Evolutionary conservation across 176 grass and related monocot genomes (phyloP), one percentile per base, ranked within the genome.

Genomic region (Aegilops tauschii): DNA sequence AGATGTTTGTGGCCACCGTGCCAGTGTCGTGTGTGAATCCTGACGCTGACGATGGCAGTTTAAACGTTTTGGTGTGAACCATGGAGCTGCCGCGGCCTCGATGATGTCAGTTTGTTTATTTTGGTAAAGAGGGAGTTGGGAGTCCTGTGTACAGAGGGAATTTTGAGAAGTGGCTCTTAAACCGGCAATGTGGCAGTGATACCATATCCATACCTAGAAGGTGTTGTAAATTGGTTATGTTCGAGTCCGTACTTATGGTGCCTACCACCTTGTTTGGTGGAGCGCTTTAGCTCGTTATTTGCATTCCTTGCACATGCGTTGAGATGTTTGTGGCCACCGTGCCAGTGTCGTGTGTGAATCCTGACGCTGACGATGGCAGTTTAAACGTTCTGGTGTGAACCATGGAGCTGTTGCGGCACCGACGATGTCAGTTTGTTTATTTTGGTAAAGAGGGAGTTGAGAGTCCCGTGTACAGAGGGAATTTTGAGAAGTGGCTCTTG

Each of bases 121-220:
- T 58, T 1, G 49, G 13, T 5, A 9, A 16, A 16, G 16, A 52
- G 36, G 36, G 36, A 16, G 11, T 50, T 50, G 23, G 23, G 23
- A 25, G 23, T 25, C 47, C 63, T n/a, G 31, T 95, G 90, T 95
- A 92, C 56, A 92, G 80, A 80, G 37, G 84, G 76, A 49, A 61
- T 90, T 95, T 95, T 80, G 61, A 23, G 69, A 81, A 90, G 78
- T 34, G 67, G 56, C 56, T 59, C 56, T 49, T 5, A 20, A 87
- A 65, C 18, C 14, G 0, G 29, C 63, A 30, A 52, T 82, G 65
- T 61, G 25, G 66, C 27, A 45, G 45, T 67, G 65, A 54, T 54
- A 54, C 13, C 47, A 16, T 50, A 50, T 13, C 47, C 47, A 13
- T 16, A 54, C 50, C 50, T 54, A 54, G 50, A 18, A 28, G 73